Conservation (phyloP, 2,329 filamentous ascomycete species). For the Bipolaris sorokiniana region DNA sequence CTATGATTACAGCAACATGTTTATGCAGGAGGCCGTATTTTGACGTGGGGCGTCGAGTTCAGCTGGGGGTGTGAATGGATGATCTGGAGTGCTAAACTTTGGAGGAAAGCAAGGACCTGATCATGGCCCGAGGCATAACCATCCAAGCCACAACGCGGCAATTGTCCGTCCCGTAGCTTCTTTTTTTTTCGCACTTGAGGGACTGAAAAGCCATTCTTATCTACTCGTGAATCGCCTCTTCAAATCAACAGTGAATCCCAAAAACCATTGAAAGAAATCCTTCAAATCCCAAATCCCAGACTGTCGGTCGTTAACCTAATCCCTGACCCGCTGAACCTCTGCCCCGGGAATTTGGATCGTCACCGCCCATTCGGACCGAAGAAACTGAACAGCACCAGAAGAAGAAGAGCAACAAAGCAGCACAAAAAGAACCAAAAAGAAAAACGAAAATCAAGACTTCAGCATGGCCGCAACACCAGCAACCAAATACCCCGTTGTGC, state of each 20-base stretch:
- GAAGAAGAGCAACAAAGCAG: neutral
- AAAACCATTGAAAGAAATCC: too few species aligned
- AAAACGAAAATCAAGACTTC: too few species aligned
- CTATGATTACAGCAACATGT: neutral
- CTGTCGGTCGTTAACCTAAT: too few species aligned
- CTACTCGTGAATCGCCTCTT: neutral
- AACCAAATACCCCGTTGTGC: conserved; percentile 21
- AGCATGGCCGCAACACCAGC: conserved; percentile 18
- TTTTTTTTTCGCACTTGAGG: neutral
- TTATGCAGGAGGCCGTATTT: conserved; percentile 1
- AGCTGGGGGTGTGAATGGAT: conserved; percentile 2
- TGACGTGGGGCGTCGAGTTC: neutral
- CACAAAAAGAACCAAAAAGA: neutral
- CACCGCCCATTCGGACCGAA: neutral
- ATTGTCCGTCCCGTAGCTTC: neutral
- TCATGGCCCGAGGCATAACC: neutral
- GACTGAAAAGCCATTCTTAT: neutral
- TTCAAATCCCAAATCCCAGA: too few species aligned
- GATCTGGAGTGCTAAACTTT: neutral
- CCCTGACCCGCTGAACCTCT: too few species aligned
- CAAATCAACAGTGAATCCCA: too few species aligned
- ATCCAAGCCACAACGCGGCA: neutral
- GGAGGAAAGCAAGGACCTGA: neutral
- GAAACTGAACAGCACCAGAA: too few species aligned
- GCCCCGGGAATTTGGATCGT: neutral